Conservation (phyloP, 495 filamentous ascomycete genomes). For the Aspergillus conjunctus region DNA sequence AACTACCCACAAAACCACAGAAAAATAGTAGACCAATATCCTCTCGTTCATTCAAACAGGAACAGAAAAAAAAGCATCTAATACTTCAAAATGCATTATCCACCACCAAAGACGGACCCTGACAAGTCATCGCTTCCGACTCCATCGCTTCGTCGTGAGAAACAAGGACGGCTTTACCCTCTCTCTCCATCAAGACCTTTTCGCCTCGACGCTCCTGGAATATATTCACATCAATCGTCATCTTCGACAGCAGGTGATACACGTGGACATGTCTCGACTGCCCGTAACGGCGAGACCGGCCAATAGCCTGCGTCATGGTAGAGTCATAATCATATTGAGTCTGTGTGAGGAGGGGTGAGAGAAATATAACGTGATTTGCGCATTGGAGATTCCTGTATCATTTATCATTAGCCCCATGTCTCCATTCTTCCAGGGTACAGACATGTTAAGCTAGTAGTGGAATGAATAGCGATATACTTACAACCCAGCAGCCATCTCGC, state of each 20-base stretch:
- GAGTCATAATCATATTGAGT: constrained; percentile 61
- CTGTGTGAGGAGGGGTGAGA: constrained; percentile 58
- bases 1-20: too few relatives aligned
- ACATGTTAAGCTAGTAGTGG: neutral
- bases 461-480: constrained; percentile 42
- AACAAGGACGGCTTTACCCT: constrained; percentile 24
- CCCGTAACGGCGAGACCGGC: constrained; percentile 65
- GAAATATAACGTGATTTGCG: constrained; percentile 79
- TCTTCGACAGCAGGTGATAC: constrained; percentile 65
- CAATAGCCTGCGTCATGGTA: constrained; percentile 70
- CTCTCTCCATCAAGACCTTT: constrained; percentile 32
- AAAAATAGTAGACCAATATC: too few relatives aligned
- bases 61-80: neutral
- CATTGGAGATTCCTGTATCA: constrained; percentile 66
- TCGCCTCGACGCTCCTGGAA: constrained; percentile 48
- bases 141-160: constrained; percentile 20
- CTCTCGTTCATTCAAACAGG: too few relatives aligned
- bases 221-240: constrained; percentile 72
- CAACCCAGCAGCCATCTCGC: constrained; percentile 68
- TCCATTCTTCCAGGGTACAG: too few relatives aligned
- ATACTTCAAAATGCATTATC: constrained; percentile 24
- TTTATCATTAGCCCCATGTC: neutral
- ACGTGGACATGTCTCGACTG: constrained; percentile 68
- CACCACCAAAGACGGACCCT: constrained; percentile 23
- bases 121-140: constrained; percentile 24